These are phyloP conservation scores for Polymyxa betae DNA, from an alignment of 208 protist genomes.

Conservation along the genomic window DNA sequence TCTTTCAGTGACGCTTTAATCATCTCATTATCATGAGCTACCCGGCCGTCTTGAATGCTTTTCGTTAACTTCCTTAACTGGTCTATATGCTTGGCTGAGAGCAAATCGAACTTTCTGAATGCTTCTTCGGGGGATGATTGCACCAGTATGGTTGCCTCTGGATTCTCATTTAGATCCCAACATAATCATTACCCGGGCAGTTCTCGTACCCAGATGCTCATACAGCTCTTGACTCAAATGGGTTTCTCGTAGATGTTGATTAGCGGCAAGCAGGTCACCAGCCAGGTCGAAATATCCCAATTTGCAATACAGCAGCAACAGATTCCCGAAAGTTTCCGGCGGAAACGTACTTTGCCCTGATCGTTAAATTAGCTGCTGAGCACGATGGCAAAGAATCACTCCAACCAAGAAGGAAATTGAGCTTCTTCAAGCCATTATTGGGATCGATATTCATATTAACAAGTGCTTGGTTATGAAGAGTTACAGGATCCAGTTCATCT, in stretches of 20 bases:
- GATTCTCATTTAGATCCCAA: not conserved
- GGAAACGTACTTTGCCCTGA: slow-evolving; percentile 70
- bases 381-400: too few species aligned
- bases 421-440: slow-evolving; percentile 87
- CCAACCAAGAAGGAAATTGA: slow-evolving; percentile 89
- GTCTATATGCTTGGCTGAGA: slow-evolving; percentile 88
- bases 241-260: slow-evolving; percentile 86
- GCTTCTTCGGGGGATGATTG: slow-evolving; percentile 91
- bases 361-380: too few species aligned
- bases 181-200: not conserved
- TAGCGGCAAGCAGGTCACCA: slow-evolving; percentile 91
- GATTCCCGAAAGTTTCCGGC: slow-evolving; percentile 93
- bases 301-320: slow-evolving; percentile 94
- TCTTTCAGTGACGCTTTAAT: slow-evolving; percentile 81
- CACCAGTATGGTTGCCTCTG: slow-evolving; percentile 42
- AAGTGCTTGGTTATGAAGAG: slow-evolving; percentile 94
- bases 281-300: slow-evolving; percentile 93
- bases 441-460: slow-evolving; percentile 92
- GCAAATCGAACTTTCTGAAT: slow-evolving; percentile 92
- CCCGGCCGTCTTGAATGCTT: slow-evolving; percentile 81
- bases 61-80: slow-evolving; percentile 90
- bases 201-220: slow-evolving; percentile 88
- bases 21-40: slow-evolving; percentile 82
- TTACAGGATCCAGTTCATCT: slow-evolving; percentile 93
- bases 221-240: slow-evolving; percentile 88